Conservation (phyloP, 2,329 filamentous ascomycete genomes). For the Phaeosphaeria sp. region DNA sequence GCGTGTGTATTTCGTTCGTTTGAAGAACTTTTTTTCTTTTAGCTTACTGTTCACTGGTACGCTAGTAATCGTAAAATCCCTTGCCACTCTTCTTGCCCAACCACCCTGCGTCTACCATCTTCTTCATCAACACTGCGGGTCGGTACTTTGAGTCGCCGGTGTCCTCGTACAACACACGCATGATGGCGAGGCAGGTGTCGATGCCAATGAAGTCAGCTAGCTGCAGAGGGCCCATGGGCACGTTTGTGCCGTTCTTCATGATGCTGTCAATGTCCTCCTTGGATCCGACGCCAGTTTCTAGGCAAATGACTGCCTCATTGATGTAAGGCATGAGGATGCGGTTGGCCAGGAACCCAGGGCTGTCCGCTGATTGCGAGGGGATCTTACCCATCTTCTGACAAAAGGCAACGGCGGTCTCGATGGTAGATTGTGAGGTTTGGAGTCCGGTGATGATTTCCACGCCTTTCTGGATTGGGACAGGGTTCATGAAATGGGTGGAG, state of each 20-base stretch:
- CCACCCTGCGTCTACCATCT: slow-evolving; percentile 99
- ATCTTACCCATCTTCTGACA: slow-evolving; percentile 94
- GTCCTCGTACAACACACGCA: slow-evolving; percentile 91
- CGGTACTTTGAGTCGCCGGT: slow-evolving; percentile 96
- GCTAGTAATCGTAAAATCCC: slow-evolving; percentile 88
- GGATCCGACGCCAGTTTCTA: slow-evolving; percentile 89
- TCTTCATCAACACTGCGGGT: slow-evolving; percentile 82
- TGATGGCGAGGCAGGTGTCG: slow-evolving; percentile 95
- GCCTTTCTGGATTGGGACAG: slow-evolving; percentile 93
- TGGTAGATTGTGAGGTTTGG: slow-evolving; percentile 83
- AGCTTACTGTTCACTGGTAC: not conserved
- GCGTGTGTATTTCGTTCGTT: not conserved
- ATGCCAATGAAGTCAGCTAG: slow-evolving; percentile 97
- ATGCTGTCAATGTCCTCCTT: slow-evolving; percentile 95
- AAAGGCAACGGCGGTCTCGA: slow-evolving; percentile 83
- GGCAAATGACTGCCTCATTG: slow-evolving; percentile 95
- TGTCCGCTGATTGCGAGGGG: slow-evolving; percentile 83
- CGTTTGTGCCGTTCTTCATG: slow-evolving; percentile 99
- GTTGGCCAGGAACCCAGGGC: slow-evolving; percentile 94
- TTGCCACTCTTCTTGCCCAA: slow-evolving; percentile 96
- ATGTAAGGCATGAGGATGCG: slow-evolving; percentile 99
- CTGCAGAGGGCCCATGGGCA: slow-evolving; percentile 95
- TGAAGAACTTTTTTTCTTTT: too few relatives aligned
- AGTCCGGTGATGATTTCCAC: slow-evolving; percentile 97
- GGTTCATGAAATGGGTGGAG: slow-evolving; percentile 99